Conservation (phyloP, 139 green algal species). For the Zygnema circumcarinatum region DNA sequence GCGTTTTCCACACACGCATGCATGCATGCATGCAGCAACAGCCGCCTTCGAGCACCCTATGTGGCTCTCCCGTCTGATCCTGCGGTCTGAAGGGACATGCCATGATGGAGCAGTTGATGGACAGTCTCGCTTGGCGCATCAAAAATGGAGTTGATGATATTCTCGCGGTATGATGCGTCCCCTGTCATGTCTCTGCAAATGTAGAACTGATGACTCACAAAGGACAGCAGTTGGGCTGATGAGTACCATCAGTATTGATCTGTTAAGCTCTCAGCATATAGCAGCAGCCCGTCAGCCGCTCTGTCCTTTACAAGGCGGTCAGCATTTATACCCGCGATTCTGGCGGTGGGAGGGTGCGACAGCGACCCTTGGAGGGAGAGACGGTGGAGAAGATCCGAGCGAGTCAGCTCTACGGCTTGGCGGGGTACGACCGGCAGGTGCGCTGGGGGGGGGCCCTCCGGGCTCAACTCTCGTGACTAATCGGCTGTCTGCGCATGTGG, state of each 20-base stretch:
- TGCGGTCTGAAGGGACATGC: not conserved
- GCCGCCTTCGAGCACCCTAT: too few species aligned
- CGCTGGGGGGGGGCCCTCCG: too few species aligned
- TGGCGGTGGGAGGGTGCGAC: not conserved
- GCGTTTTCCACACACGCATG: not conserved
- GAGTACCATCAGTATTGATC: not conserved
- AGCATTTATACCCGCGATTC: not conserved
- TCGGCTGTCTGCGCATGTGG: too few species aligned
- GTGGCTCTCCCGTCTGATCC: too few species aligned
- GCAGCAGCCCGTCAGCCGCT: not conserved
- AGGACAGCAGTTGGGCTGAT: not conserved
- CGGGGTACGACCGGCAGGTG: slow-evolving; percentile 14
- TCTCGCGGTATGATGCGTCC: not conserved
- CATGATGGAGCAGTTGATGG: slow-evolving; percentile 31
- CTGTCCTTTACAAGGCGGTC: not conserved
- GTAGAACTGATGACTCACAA: not conserved
- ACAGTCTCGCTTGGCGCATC: slow-evolving; percentile 30
- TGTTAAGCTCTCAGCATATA: not conserved
- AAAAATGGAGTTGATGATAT: slow-evolving; percentile 49
- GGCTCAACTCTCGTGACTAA: not conserved
- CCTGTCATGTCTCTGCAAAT: not conserved
- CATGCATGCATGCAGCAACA: too few species aligned
- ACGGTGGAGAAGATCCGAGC: slow-evolving; percentile 13
- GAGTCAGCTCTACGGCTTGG: slow-evolving; percentile 16
- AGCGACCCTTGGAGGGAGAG: slow-evolving; percentile 1